Base-by-base conservation (phyloP, 345 rosid genomes). In the Populus simonii region DNA sequence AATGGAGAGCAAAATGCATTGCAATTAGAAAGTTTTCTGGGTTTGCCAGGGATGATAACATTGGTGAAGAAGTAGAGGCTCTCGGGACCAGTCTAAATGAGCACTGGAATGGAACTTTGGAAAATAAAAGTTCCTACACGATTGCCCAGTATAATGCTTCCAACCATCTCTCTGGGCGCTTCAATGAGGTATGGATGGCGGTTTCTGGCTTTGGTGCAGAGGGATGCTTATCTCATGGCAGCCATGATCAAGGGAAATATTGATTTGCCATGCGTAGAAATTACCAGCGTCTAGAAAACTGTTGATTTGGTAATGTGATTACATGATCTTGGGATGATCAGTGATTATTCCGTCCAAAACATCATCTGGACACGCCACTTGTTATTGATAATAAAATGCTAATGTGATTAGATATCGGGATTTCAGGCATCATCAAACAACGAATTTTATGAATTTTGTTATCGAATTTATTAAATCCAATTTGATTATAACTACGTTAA, bases 81-180 rank as follows among this genome's bases (percentile, higher is more conserved):
- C 80, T 87, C 6, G 67, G 38, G 68, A 63, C 73, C 20, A 89
- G 84, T 73, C 63, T 89, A 6, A 49, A 51, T 4, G 70, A 78
- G 51, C 68, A 75, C 71, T 45, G 33, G 13, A 16, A 57, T 2
- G 78, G 61, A 20, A 62, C 41, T 9, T 10, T 25, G 25, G 61
- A 45, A 76, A 47, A 70, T 29, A 74, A 43, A 27, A 53, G n/a
- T 61, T 70, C 79, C 25, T 86, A 76, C 29, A 8, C 78, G 5
- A 75, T 88, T 76, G 89, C 91, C 0, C 91, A 88, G 73, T 88
- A 85, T 75, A 89, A 82, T 72, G 77, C 88, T 73, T 83, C 89
- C 2, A 73, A 4, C 22, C 82, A 79, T 69, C 70, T 63, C 10
- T 39, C 84, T 0, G 83, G 79, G 8, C 81, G 92, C 27, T 29